phyloP scores from a whole-genome alignment of 73 alveolate genomes.

The Urostyla sp. region DNA sequence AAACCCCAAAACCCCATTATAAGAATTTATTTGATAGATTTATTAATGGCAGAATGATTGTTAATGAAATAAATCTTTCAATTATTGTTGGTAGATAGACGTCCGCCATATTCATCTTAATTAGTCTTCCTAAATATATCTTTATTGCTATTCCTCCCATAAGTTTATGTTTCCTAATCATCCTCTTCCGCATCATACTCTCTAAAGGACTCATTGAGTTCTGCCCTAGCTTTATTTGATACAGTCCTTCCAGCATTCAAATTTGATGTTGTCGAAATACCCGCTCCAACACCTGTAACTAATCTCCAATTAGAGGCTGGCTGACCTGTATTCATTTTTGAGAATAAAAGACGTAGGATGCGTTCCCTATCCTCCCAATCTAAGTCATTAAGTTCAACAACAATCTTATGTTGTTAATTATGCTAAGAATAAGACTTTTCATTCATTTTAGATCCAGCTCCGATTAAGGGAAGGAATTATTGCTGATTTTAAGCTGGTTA shows the following conservation, averaged over 20 bases:
- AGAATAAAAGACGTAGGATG: constrained; percentile 80
- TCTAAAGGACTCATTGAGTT: constrained; percentile 32
- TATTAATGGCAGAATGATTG: too few species aligned
- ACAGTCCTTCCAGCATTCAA: not conserved
- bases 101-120: constrained; percentile 46
- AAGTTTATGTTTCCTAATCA: constrained; percentile 25
- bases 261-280: constrained; percentile 1
- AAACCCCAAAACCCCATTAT: too few species aligned
- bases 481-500: constrained; percentile 39
- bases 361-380: constrained; percentile 92
- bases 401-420: not conserved
- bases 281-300: not conserved
- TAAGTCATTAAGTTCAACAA: constrained; percentile 79
- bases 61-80: too few species aligned
- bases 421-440: constrained; percentile 17
- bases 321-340: constrained; percentile 89
- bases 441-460: constrained; percentile 7
- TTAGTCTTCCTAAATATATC: constrained; percentile 39
- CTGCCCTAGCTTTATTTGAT: constrained; percentile 2
- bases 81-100: constrained; percentile 31
- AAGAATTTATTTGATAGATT: too few species aligned
- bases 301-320: constrained; percentile 87
- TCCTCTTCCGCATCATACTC: constrained; percentile 28
- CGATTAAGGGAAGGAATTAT: constrained; percentile 37
- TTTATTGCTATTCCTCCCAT: not conserved